These are phyloP conservation scores for Fusarium papillatum DNA, from an alignment of 2,329 filamentous ascomycete genomes.

Conservation along the genomic window DNA sequence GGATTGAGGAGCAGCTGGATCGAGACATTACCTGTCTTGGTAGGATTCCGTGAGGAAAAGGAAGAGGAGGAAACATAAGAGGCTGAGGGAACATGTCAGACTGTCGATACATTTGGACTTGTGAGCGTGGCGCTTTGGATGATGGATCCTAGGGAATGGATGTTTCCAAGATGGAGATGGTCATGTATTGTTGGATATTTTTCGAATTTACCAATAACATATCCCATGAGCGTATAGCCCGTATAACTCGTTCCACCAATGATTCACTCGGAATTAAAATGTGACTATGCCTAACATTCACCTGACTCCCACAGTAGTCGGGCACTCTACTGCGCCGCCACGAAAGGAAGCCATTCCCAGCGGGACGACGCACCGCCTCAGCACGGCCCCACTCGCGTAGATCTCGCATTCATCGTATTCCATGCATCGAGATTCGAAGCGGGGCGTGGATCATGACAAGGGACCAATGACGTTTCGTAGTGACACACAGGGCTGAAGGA, in stretches of 20 bases:
- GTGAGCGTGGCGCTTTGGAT: conserved; percentile 23
- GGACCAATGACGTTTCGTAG: conserved; percentile 22
- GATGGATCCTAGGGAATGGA: neutral
- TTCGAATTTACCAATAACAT: neutral
- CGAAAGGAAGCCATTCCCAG: neutral
- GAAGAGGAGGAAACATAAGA: neutral
- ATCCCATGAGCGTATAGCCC: neutral
- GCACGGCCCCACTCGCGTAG: conserved; percentile 30
- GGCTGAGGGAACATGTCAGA: neutral
- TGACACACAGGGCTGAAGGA: conserved; percentile 26
- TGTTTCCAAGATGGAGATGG: conserved; percentile 1
- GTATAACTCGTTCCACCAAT: neutral
- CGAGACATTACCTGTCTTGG: conserved; percentile 62
- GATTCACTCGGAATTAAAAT: neutral
- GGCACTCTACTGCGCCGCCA: conserved; percentile 9
- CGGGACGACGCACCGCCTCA: conserved; percentile 26
- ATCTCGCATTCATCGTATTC: conserved; percentile 50
- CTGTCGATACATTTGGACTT: neutral
- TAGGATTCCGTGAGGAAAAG: conserved; percentile 21
- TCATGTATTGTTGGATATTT: neutral
- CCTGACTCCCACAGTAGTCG: neutral
- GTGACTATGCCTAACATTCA: neutral
- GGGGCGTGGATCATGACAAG: conserved; percentile 9
- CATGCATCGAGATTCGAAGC: conserved; percentile 1
- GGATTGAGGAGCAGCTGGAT: conserved; percentile 66